Conservation (phyloP, 2,329 filamentous ascomycete species). For the Hymenoscyphus repandus region DNA sequence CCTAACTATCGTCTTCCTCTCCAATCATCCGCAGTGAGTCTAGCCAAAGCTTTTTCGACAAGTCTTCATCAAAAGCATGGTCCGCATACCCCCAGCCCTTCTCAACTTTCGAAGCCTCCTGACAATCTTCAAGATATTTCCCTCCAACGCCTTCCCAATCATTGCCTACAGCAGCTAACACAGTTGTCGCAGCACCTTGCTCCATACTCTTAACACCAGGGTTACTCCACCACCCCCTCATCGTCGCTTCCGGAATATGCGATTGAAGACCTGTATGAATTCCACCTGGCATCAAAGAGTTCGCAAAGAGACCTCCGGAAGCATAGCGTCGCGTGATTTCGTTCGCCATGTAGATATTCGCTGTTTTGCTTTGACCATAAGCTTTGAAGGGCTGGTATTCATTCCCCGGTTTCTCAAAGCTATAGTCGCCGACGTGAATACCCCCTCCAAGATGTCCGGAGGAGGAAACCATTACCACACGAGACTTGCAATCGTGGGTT, state of each 20-base stretch:
- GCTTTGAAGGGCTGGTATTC: slow-evolving; percentile 33
- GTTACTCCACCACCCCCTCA: slow-evolving; percentile 35
- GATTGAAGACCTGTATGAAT: slow-evolving; percentile 28
- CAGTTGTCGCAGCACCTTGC: slow-evolving; percentile 36
- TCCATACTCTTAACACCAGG: slow-evolving; percentile 24
- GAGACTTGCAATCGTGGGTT: slow-evolving; percentile 37
- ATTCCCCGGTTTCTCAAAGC: slow-evolving; percentile 10
- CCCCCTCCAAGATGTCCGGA: slow-evolving; percentile 34
- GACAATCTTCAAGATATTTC: slow-evolving; percentile 37
- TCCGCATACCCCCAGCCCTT: not conserved
- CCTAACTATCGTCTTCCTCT: not conserved
- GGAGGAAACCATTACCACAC: slow-evolving; percentile 43
- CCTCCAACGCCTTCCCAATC: slow-evolving; percentile 39
- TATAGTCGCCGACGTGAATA: slow-evolving; percentile 32
- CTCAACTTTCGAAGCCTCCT: not conserved
- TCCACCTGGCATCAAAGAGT: slow-evolving; percentile 39
- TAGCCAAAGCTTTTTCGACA: not conserved
- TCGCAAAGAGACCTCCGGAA: slow-evolving; percentile 34
- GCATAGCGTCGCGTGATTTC: slow-evolving; percentile 42
- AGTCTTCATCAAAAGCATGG: slow-evolving; percentile 4
- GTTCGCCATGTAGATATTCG: slow-evolving; percentile 42
- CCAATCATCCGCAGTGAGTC: slow-evolving; percentile 7
- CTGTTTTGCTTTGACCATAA: slow-evolving; percentile 42
- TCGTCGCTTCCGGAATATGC: slow-evolving; percentile 37
- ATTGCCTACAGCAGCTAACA: slow-evolving; percentile 33